Percentiles rank a stretch among this genome's conserved stretches.
phyloP scores from a whole-genome alignment of 2,329 filamentous ascomycete genomes.

The Penicillium capsulatum region DNA sequence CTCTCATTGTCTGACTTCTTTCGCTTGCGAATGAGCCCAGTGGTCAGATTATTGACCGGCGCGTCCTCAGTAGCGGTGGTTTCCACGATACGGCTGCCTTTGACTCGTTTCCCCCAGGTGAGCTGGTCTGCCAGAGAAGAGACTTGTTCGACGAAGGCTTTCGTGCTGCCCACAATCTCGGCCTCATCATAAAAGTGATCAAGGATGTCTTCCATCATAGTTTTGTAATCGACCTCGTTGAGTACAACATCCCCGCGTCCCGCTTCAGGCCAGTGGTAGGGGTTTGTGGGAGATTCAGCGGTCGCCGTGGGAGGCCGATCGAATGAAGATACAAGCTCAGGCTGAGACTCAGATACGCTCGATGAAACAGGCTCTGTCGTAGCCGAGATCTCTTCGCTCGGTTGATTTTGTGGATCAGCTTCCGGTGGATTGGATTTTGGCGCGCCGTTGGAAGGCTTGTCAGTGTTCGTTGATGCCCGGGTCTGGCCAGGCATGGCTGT shows the following conservation, averaged over 20 bases:
- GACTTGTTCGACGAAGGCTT: slow-evolving; percentile 41
- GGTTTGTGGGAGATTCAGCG: slow-evolving; percentile 16
- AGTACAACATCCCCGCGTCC: slow-evolving; percentile 37
- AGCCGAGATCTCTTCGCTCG: background rate
- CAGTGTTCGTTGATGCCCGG: background rate
- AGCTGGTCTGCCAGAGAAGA: slow-evolving; percentile 37
- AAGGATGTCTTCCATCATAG: slow-evolving; percentile 38
- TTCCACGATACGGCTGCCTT: slow-evolving; percentile 26
- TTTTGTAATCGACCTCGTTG: slow-evolving; percentile 39
- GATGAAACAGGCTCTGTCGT: too few relatives aligned
- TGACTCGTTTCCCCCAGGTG: slow-evolving; percentile 35
- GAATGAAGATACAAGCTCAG: slow-evolving; percentile 2
- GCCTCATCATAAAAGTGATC: slow-evolving; percentile 42
- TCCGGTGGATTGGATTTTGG: background rate
- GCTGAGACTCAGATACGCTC: background rate
- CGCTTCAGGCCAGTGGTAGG: slow-evolving; percentile 34
- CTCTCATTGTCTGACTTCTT: slow-evolving; percentile 29
- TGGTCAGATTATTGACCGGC: slow-evolving; percentile 25
- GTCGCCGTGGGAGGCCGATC: slow-evolving; percentile 3
- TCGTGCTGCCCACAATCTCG: slow-evolving; percentile 38
- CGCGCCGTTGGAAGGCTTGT: background rate
- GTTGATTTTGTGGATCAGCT: background rate
- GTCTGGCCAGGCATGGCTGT: slow-evolving; percentile 30
- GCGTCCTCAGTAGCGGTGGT: slow-evolving; percentile 10
- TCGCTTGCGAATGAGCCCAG: slow-evolving; percentile 37